Base-by-base conservation (phyloP, 1,284 basidiomycete genomes). In the Vanrija pseudolonga region DNA sequence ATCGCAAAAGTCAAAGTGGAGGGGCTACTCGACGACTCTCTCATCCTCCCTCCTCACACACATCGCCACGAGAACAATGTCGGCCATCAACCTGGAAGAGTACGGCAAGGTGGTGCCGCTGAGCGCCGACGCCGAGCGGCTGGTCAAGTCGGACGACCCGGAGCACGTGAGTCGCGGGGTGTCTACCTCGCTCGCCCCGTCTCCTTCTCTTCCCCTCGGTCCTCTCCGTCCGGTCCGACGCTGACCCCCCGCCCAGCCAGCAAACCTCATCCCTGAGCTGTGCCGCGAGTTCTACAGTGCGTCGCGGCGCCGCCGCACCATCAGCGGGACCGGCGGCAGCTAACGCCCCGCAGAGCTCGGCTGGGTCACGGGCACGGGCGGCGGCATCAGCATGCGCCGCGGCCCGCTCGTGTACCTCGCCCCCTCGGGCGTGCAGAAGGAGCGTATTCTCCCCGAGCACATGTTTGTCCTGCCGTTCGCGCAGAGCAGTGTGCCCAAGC, bases 371-470 rank as follows among this genome's bases (percentile, higher is more conserved):
- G 82, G 82, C 8, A 83, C 81, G 4, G 81, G 81, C 32, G 79
- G 77, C 36, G 73, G 81, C 4, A 89, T 90, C 61, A 85, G 82
- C 59, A 88, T 90, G 59, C 81, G 87, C 11, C 42, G 17, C 62
- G 88, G 87, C 12, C 83, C 88, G 57, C 84, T 84, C 59, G 89
- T 90, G 24, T 92, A 84, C 77, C 86, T 92, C 61, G 89, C 90
- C 4, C 89, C 90, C 0, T 90, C 87, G 1, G 89, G 88, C 6
- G 89, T 91, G 3, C 89, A 92, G 72, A 92, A 92, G 69, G 90
- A 91, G 64, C 83, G 89, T 20, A 91, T 91, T 62, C 77, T 83
- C 56, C 84, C 88, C 0, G 77, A 78, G 32, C 86, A 91, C 73
- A 89, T 92, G 56, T 92, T 91, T 63, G 88, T 91, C 17, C 80